Evolutionary conservation across 108 stramenopile species (phyloP).

Genomic region (Stephanodiscus triporus): DNA sequence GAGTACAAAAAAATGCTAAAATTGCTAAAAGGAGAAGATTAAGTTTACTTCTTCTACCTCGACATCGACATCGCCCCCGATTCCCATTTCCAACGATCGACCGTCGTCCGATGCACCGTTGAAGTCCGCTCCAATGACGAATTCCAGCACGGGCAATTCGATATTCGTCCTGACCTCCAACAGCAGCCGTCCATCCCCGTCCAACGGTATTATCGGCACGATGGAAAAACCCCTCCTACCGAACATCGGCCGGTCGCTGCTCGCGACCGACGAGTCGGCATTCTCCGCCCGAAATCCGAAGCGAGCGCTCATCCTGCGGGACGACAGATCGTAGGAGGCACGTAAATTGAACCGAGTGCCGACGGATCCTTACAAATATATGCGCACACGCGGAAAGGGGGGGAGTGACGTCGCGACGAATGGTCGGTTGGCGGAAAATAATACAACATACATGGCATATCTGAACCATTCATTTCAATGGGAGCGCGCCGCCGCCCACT

Average conservation of each 20-base stretch:
- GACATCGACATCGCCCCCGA: conserved; percentile 40
- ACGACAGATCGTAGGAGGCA: conserved; percentile 30
- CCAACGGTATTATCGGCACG: conserved; percentile 38
- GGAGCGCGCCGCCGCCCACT: too few species aligned
- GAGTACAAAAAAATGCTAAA: too few species aligned
- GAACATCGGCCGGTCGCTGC: neutral
- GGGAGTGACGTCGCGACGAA: too few species aligned
- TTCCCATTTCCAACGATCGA: conserved; percentile 31
- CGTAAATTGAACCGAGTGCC: conserved; percentile 45
- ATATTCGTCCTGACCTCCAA: conserved; percentile 43
- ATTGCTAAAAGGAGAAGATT: conserved; percentile 23
- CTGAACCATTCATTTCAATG: too few species aligned
- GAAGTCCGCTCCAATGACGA: conserved; percentile 42
- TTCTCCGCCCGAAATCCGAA: conserved; percentile 48
- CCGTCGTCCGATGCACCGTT: conserved; percentile 17
- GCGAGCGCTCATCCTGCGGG: conserved; percentile 28
- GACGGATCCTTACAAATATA: conserved; percentile 7
- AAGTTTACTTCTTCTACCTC: conserved; percentile 49
- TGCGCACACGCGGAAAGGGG: too few species aligned
- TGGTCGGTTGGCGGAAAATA: neutral
- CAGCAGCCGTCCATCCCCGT: conserved; percentile 38
- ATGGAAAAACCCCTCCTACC: conserved; percentile 35
- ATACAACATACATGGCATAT: too few species aligned
- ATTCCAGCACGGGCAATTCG: conserved; percentile 49
- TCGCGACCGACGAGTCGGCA: conserved; percentile 8